Conservation (phyloP, 805 yeast species). For the Pichia cephalocereana region DNA sequence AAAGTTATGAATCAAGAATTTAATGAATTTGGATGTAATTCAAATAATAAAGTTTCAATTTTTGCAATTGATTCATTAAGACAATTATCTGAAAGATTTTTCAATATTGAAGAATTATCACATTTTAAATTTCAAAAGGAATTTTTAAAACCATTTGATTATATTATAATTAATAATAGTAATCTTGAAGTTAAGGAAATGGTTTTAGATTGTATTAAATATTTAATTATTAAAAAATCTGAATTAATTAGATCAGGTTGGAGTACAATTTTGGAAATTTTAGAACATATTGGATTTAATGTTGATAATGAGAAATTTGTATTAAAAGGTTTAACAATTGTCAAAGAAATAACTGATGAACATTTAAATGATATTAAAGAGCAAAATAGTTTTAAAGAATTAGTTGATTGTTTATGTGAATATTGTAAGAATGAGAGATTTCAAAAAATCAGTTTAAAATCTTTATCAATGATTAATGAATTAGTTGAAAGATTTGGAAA, state of each 20-base stretch:
- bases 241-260: conserved; percentile 83
- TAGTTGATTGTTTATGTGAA: conserved; percentile 68
- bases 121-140: conserved; percentile 95
- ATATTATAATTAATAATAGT: conserved; percentile 59
- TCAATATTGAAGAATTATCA: conserved; percentile 87
- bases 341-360: conserved; percentile 50
- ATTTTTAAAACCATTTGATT: conserved; percentile 83
- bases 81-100: conserved; percentile 84
- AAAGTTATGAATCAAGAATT: conserved; percentile 85
- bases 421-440: conserved; percentile 77
- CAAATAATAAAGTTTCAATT: conserved; percentile 66
- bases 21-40: conserved; percentile 73
- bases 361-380: conserved; percentile 53
- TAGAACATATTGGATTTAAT: conserved; percentile 58
- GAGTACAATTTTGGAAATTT: conserved; percentile 77
- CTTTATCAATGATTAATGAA: conserved; percentile 63
- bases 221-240: conserved; percentile 73
- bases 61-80: conserved; percentile 92
- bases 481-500: conserved; percentile 53
- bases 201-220: conserved; percentile 83
- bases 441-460: conserved; percentile 72
- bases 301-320: conserved; percentile 52
- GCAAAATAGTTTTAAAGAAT: conserved; percentile 59
- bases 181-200: conserved; percentile 70
- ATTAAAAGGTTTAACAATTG: conserved; percentile 51